A percentile compares a stretch with the other conserved stretches of the same genome.
Evolutionary conservation across 495 filamentous ascomycete genomes (phyloP).

Genomic region (Penicillium alfredii): DNA sequence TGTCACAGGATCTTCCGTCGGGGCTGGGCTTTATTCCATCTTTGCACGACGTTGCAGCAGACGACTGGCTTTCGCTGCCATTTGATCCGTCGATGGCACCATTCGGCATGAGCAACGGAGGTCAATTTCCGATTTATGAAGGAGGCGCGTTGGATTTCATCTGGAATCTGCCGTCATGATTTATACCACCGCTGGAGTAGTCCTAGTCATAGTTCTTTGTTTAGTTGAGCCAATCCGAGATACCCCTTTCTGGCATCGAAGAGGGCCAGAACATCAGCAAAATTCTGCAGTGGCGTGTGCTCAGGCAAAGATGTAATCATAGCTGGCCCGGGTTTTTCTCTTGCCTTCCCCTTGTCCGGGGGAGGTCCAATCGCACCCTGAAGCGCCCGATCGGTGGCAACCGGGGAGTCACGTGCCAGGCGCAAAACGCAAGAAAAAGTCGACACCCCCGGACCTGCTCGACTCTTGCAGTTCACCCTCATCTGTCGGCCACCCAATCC

Average conservation of each 20-base stretch:
- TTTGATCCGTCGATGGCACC: constrained; percentile 52
- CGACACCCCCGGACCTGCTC: constrained; percentile 9
- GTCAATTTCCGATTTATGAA: constrained; percentile 45
- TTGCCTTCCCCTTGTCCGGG: constrained; percentile 12
- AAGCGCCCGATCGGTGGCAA: constrained; percentile 20
- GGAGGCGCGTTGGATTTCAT: constrained; percentile 47
- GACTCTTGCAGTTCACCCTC: not conserved
- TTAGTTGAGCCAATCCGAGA: too few relatives aligned
- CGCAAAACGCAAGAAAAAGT: constrained; percentile 14
- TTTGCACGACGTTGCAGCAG: constrained; percentile 34
- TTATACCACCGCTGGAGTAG: too few relatives aligned
- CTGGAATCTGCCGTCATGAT: constrained; percentile 45
- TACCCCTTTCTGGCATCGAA: too few relatives aligned
- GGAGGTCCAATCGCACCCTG: constrained; percentile 6
- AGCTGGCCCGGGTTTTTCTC: constrained; percentile 7
- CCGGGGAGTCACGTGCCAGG: constrained; percentile 13
- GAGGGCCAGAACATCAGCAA: too few relatives aligned
- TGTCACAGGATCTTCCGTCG: constrained; percentile 25
- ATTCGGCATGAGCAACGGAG: constrained; percentile 40
- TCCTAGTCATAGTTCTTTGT: too few relatives aligned
- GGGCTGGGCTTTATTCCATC: constrained; percentile 33
- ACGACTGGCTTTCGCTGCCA: constrained; percentile 49
- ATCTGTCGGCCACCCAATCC: too few relatives aligned
- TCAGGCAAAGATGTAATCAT: too few relatives aligned
- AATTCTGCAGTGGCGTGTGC: too few relatives aligned